Conservation (phyloP, 2,329 filamentous ascomycete genomes). For the Botryotinia convoluta region DNA sequence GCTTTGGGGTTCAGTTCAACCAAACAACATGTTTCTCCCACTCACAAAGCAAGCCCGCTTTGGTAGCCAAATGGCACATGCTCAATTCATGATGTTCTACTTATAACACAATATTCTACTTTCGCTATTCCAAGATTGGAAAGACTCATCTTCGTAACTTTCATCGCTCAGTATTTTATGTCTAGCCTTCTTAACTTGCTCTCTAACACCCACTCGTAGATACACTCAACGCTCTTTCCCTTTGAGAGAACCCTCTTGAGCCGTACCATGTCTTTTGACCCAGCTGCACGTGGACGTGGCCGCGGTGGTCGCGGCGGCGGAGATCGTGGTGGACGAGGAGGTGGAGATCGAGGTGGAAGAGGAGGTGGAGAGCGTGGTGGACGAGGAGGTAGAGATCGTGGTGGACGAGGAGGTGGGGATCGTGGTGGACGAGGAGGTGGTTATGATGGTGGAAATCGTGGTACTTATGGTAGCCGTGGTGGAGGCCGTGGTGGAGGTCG, state of each 20-base stretch:
- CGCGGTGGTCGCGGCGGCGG: conserved; percentile 17
- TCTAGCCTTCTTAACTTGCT: not conserved
- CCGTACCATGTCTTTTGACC: conserved; percentile 10
- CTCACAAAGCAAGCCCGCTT: not conserved
- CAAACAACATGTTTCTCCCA: not conserved
- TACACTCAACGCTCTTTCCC: not conserved
- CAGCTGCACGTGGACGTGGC: conserved; percentile 10
- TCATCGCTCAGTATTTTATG: not conserved
- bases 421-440: not conserved
- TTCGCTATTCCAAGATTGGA: not conserved
- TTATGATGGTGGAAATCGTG: conserved; percentile 28
- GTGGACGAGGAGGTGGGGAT: conserved; percentile 13
- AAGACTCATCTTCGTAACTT: not conserved
- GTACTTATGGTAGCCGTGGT: conserved; percentile 24
- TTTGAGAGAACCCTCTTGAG: not conserved
- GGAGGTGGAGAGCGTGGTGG: conserved; percentile 18
- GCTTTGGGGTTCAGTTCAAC: not conserved
- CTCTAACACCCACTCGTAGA: not conserved
- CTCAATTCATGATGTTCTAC: not conserved
- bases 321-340: not conserved
- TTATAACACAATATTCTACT: not conserved
- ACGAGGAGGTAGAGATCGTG: conserved; percentile 35
- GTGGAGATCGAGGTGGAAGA: conserved; percentile 25
- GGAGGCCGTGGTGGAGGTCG: conserved; percentile 33
- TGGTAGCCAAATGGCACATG: not conserved